Conservation (phyloP, 2,329 filamentous ascomycete genomes). For the Ceratocystis colombiana region DNA sequence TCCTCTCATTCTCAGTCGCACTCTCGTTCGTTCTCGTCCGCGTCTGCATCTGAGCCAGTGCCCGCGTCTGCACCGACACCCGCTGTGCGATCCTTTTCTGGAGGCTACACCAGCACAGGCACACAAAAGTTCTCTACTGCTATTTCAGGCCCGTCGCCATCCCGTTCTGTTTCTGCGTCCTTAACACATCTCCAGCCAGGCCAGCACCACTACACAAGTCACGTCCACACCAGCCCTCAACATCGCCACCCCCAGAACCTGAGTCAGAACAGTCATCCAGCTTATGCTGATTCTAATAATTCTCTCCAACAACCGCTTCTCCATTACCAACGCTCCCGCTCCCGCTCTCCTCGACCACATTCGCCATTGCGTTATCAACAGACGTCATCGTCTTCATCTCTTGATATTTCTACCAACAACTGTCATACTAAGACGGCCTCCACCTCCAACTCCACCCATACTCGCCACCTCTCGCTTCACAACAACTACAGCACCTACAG, state of each 20-base stretch:
- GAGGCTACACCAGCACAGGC: conserved; percentile 9
- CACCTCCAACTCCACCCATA: background rate
- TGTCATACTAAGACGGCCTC: background rate
- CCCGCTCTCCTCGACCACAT: conserved; percentile 29
- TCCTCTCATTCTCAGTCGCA: background rate
- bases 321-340: conserved; percentile 35
- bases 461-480: conserved; percentile 16
- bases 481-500: background rate
- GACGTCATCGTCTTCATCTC: background rate
- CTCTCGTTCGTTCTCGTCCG: background rate
- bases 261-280: background rate
- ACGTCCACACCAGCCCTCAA: conserved; percentile 6
- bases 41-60: background rate
- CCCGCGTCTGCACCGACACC: background rate
- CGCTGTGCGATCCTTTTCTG: conserved; percentile 10
- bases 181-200: conserved; percentile 1
- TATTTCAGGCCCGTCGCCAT: conserved; percentile 10
- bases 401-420: background rate
- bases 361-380: conserved; percentile 13
- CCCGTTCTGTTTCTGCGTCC: conserved; percentile 17
- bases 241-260: conserved; percentile 10
- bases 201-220: background rate
- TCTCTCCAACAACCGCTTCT: conserved; percentile 27
- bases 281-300: conserved; percentile 31
- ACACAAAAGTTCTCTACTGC: background rate